A percentile compares a stretch with the other conserved stretches of the same genome.
phyloP scores from a whole-genome alignment of 2,329 filamentous ascomycete species.

The Pleurostoma richardsiae region DNA sequence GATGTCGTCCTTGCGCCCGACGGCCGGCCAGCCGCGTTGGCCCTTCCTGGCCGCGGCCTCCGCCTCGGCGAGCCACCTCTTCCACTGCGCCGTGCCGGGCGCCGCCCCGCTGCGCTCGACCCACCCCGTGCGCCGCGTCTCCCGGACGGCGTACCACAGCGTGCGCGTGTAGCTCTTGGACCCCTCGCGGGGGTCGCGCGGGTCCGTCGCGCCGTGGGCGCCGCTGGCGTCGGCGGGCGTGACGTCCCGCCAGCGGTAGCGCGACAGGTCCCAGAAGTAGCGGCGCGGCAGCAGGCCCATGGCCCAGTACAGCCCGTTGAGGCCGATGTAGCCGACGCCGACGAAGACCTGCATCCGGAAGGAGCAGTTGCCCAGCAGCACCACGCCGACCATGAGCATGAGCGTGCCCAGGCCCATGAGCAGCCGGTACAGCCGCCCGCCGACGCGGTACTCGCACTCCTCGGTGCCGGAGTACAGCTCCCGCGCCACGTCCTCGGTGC shows the following conservation, averaged over 20 bases:
- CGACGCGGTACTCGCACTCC: slow-evolving; percentile 51
- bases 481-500: slow-evolving; percentile 55
- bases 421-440: slow-evolving; percentile 37
- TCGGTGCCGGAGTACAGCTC: slow-evolving; percentile 59
- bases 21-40: slow-evolving; percentile 37
- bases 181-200: slow-evolving; percentile 29
- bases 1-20: slow-evolving; percentile 42
- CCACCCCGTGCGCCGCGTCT: slow-evolving; percentile 49
- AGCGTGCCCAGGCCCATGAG: slow-evolving; percentile 55
- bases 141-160: slow-evolving; percentile 54
- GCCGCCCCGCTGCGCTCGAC: slow-evolving; percentile 44
- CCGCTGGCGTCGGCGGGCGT: slow-evolving; percentile 8
- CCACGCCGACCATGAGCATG: slow-evolving; percentile 56
- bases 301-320: slow-evolving; percentile 57
- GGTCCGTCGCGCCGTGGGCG: slow-evolving; percentile 25
- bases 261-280: slow-evolving; percentile 52
- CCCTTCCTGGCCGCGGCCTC: slow-evolving; percentile 26
- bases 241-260: slow-evolving; percentile 14
- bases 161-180: slow-evolving; percentile 47
- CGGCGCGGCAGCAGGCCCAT: slow-evolving; percentile 43
- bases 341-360: slow-evolving; percentile 57
- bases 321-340: slow-evolving; percentile 49
- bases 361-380: slow-evolving; percentile 57
- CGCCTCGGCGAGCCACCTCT: slow-evolving; percentile 46
- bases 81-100: slow-evolving; percentile 47